These are phyloP conservation scores for Tilletiopsis washingtonensis DNA, from an alignment of 1,284 basidiomycete species.

Conservation along the genomic window DNA sequence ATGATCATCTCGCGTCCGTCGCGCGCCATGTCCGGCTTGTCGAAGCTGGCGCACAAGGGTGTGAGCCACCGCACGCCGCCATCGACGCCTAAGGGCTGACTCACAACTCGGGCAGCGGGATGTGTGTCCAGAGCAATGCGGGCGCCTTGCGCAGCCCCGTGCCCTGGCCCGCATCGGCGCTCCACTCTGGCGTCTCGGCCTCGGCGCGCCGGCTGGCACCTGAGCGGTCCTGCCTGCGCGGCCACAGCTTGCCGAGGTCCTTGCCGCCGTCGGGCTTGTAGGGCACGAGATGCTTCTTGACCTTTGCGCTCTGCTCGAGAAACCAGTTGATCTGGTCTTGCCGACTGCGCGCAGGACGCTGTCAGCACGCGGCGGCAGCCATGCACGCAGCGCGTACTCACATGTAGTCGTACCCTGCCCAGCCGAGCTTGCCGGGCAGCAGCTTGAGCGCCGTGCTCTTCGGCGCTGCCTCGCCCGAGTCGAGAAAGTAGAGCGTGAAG, in stretches of 20 bases:
- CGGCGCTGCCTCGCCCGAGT: slow-evolving; percentile 60
- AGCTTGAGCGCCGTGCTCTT: slow-evolving; percentile 21
- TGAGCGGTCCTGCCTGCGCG: neutral
- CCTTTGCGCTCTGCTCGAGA: slow-evolving; percentile 6
- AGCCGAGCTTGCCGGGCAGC: slow-evolving; percentile 5
- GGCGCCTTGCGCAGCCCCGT: slow-evolving; percentile 19
- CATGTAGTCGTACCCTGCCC: slow-evolving; percentile 31
- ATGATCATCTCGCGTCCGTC: neutral
- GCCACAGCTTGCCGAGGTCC: slow-evolving; percentile 15
- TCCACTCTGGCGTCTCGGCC: slow-evolving; percentile 5
- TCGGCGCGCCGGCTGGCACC: neutral
- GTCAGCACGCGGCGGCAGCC: too few relatives aligned
- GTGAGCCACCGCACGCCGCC: slow-evolving; percentile 9
- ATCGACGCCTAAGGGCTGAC: too few relatives aligned
- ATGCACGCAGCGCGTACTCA: too few relatives aligned
- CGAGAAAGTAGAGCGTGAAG: slow-evolving; percentile 83
- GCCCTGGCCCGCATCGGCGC: slow-evolving; percentile 12
- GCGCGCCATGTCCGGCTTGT: neutral
- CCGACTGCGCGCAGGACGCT: too few relatives aligned
- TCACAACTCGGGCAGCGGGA: slow-evolving; percentile 43
- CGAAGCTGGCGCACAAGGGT: too few relatives aligned
- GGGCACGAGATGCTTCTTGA: slow-evolving; percentile 15
- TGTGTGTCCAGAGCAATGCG: slow-evolving; percentile 40
- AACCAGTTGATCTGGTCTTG: slow-evolving; percentile 41
- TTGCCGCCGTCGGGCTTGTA: slow-evolving; percentile 23